phyloP scores from a whole-genome alignment of 2,329 filamentous ascomycete genomes.

The Botrytis squamosa region DNA sequence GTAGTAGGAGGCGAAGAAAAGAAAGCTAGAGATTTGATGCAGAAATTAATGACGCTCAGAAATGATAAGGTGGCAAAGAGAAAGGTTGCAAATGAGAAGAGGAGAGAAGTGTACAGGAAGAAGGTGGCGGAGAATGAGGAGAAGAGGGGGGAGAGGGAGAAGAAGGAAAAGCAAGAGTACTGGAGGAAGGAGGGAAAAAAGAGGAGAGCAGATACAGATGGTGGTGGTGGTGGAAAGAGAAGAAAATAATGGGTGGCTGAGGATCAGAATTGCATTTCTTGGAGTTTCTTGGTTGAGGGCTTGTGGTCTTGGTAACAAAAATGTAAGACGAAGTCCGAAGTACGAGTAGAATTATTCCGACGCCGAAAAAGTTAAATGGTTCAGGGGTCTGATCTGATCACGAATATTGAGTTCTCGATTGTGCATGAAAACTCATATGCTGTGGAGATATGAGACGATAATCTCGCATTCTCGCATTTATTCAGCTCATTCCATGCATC shows the following conservation, averaged over 20 bases:
- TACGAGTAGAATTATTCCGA: neutral
- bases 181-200: slow-evolving; percentile 90
- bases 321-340: neutral
- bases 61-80: slow-evolving; percentile 90
- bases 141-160: slow-evolving; percentile 83
- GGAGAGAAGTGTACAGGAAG: slow-evolving; percentile 74
- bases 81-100: slow-evolving; percentile 81
- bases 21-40: slow-evolving; percentile 82
- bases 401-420: neutral
- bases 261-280: neutral
- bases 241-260: slow-evolving; percentile 21
- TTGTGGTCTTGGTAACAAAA: slow-evolving; percentile 7
- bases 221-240: slow-evolving; percentile 44
- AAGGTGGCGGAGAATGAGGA: slow-evolving; percentile 80
- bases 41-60: slow-evolving; percentile 85
- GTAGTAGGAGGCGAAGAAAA: slow-evolving; percentile 82
- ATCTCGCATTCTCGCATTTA: no score
- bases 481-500: neutral
- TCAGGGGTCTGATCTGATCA: neutral
- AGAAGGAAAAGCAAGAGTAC: slow-evolving; percentile 87
- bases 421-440: neutral
- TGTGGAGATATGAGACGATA: neutral
- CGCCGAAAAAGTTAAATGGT: neutral
- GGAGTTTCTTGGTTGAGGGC: slow-evolving; percentile 7
- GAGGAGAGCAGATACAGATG: slow-evolving; percentile 56